A percentile compares a stretch with the other conserved stretches of the same genome.
Evolutionary conservation across 2,329 filamentous ascomycete genomes (phyloP).

Genomic region (Corinectria fuckeliana): DNA sequence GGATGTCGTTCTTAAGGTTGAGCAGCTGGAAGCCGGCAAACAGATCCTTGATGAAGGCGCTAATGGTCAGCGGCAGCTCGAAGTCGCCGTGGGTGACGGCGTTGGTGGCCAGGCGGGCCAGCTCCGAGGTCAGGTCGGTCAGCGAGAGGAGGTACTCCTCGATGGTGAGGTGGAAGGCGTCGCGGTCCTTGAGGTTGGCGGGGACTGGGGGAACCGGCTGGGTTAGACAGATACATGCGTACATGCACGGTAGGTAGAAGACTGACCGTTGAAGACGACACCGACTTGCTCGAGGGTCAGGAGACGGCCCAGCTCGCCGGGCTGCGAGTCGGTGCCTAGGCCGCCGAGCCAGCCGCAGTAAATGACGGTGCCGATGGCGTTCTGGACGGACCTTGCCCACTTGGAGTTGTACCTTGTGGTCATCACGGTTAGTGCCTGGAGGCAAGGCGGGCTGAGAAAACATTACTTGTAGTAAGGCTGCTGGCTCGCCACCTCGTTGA

Average conservation of each 20-base stretch:
- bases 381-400: constrained; percentile 86
- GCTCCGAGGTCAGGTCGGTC: constrained; percentile 86
- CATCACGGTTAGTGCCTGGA: background rate
- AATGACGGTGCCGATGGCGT: constrained; percentile 67
- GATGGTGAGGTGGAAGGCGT: constrained; percentile 93
- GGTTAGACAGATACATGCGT: background rate
- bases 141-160: constrained; percentile 95
- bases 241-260: background rate
- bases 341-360: constrained; percentile 81
- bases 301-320: constrained; percentile 67
- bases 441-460: background rate
- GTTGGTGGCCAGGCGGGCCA: constrained; percentile 90
- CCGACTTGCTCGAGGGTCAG: constrained; percentile 90
- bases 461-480: constrained; percentile 96
- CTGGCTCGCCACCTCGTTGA: constrained; percentile 77
- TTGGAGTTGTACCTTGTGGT: constrained; percentile 74
- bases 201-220: constrained; percentile 66
- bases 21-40: constrained; percentile 96
- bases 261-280: constrained; percentile 72
- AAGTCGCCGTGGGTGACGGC: constrained; percentile 89
- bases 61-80: constrained; percentile 83
- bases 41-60: constrained; percentile 91
- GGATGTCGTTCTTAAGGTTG: constrained; percentile 93
- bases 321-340: constrained; percentile 59
- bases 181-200: constrained; percentile 86